These are phyloP conservation scores for Trematosphaeria pertusa DNA, from an alignment of 2,329 filamentous ascomycete species.

Conservation along the genomic window DNA sequence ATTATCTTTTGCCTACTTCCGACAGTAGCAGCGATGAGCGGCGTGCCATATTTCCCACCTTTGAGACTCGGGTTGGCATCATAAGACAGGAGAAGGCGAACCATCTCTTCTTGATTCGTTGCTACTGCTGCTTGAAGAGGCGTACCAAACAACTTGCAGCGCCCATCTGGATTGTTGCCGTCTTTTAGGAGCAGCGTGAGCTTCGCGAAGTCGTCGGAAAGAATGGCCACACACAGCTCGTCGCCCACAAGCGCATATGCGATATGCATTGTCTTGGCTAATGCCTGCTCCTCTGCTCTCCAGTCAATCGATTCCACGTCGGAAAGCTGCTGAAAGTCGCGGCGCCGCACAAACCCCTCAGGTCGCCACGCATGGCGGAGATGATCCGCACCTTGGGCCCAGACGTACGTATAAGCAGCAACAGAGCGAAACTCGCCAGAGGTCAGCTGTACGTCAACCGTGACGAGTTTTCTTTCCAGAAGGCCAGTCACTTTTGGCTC, in stretches of 20 bases:
- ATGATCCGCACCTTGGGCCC: conserved; percentile 1
- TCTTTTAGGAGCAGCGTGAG: conserved; percentile 6
- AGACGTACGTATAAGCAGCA: conserved; percentile 7
- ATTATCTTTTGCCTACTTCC: conserved; percentile 10
- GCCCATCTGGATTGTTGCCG: conserved; percentile 10
- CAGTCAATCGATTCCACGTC: conserved; percentile 4
- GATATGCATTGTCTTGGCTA: conserved; percentile 19
- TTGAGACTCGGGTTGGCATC: conserved; percentile 12
- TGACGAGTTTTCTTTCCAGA: conserved; percentile 2
- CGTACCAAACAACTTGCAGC: conserved; percentile 17
- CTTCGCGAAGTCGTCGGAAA: conserved; percentile 5
- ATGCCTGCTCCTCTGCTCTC: conserved; percentile 13
- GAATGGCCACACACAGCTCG: conserved; percentile 13
- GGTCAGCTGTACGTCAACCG: conserved; percentile 4
- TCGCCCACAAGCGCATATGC: conserved; percentile 17
- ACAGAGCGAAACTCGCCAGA: conserved; percentile 7
- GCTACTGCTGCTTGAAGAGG: conserved; percentile 22
- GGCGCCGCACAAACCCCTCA: conserved; percentile 11
- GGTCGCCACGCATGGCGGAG: conserved; percentile 11
- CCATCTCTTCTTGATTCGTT: conserved; percentile 11
- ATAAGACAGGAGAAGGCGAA: conserved; percentile 15
- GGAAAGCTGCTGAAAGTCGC: conserved; percentile 8
- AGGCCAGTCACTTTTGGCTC: background rate
- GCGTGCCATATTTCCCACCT: conserved; percentile 19
- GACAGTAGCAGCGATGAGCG: conserved; percentile 21